Evolutionary conservation across 441 rosid genomes (phyloP), one percentile per base, ranked within the genome.

Genomic region (Brassica hybrid): DNA sequence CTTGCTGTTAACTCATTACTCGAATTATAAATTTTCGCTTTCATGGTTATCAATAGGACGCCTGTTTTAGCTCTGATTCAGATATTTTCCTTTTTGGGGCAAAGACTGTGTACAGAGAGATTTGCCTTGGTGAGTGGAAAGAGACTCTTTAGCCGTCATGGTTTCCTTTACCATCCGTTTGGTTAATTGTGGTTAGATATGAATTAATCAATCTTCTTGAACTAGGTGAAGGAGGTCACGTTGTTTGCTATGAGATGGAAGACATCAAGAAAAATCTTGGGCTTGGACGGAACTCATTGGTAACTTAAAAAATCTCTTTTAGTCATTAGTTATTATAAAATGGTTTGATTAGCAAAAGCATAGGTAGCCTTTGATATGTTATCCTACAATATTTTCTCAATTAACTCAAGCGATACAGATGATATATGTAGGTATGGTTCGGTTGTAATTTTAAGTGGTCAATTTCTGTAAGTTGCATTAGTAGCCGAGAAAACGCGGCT

Each of bases 41-140:
- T 77, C 69, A 11, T 74, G 65, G 61, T 52, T 21, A 76, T 72
- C 30, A 13, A 68, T 83, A 93, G 99, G 99, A 93, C 83, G 97
- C 97, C 59, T 96, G 98, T 80, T 95, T 96, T 83, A 84, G 92
- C 77, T 88, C 90, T 69, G 99, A 96, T 85, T 96, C 97, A 56
- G 99, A 92, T 83, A 83, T 87, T 64, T 96, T 96, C 81, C 96
- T 93, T 77, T 96, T 96, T 74, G 99, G 99, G 52, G 97, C 97
- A 45, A 90, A 86, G 85, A 89, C 91, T 38, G 97, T 96, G 32
- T 96, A 96, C 84, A 84, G 97, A 84, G 97, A 92, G 73, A 92
- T 96, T 67, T 87, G 92, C 82, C 94, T 96, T 65, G 94, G 98
- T 89, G 64, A 84, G 86, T 67, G 30, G 18, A 67, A 38, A 54